Evolutionary conservation across 2,329 filamentous ascomycete species (phyloP), one percentile per base, ranked within the genome.

Genomic region (Scytalidium lignicola): DNA sequence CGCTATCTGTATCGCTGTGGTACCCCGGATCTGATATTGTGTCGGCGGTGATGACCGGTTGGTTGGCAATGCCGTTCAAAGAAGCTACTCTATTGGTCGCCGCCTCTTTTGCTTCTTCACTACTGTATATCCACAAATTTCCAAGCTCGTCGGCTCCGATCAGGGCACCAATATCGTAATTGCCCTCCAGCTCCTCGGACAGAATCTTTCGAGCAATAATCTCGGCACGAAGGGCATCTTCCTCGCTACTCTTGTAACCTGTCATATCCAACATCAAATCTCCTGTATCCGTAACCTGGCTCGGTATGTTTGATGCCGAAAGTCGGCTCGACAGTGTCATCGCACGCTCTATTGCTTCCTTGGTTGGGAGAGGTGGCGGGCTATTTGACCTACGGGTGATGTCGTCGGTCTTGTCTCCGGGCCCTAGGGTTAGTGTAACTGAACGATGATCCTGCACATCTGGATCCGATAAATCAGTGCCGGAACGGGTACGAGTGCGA

Each of bases 41-140:
- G 68, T 97, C 91, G 32, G 52, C 53, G 3, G 54, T 56, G 22
- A 64, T 44, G 9, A 56, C 45, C 9, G 48, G 43, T 18, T 56
- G 51, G 37, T 46, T 51, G 9, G 51, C 44, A 55, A 84, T 69
- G 3, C 73, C 70, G 21, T 72, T 72, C 51, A 83, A 64, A 1
- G 72, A 64, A 1, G 72, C 70, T 2, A 76, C 74, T 59, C 76
- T 75, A 32, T 86, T 84, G 72, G 85, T 85, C 26, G 92, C 92
- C 6, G 88, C 86, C 60, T 93, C 86, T 64, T 96, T 97, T 20
- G 93, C 90, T 63, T 96, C 91, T 67, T 97, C 91, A 60, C 91
- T 97, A 70, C 90, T 93, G 71, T 99, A 99, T 57, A 99, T 97
- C 92, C 93, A 97, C n/a, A 99, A 76, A 61, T 99, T 99, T 6